A percentile compares a stretch with the other conserved stretches of the same genome.
Conservation (phyloP, 345 rosid genomes). For the Populus deltoides region DNA sequence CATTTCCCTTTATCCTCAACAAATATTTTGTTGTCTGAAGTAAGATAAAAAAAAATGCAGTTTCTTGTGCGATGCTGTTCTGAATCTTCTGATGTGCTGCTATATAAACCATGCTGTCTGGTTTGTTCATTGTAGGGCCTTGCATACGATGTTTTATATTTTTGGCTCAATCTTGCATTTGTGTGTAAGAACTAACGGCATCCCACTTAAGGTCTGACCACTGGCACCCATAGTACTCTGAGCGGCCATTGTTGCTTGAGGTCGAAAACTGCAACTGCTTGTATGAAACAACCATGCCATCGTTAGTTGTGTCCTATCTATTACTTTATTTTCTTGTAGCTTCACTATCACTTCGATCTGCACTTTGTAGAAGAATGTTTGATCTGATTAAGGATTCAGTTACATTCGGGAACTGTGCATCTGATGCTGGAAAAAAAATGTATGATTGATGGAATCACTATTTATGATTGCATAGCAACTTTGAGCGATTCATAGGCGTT, state of each 20-base stretch:
- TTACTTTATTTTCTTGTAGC: background rate
- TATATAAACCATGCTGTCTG: constrained; percentile 2
- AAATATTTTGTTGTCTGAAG: background rate
- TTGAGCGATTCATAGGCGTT: no score
- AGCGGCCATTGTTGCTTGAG: background rate
- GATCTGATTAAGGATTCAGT: background rate
- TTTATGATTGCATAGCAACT: background rate
- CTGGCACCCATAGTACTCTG: background rate
- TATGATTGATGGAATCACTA: background rate
- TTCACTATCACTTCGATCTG: background rate
- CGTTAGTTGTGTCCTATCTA: background rate
- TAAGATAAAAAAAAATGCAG: no score
- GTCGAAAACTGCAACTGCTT: background rate
- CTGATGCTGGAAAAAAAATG: background rate
- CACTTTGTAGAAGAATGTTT: background rate
- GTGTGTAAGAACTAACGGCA: background rate
- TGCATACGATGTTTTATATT: background rate
- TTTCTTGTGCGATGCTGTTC: constrained; percentile 1
- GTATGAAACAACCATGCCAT: background rate
- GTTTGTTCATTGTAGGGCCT: background rate
- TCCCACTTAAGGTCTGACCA: background rate
- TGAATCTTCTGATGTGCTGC: background rate
- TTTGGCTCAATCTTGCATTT: background rate
- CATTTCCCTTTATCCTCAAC: background rate
- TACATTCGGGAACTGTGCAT: background rate